phyloP scores from a whole-genome alignment of 345 rosid genomes.

The Salix brachista region DNA sequence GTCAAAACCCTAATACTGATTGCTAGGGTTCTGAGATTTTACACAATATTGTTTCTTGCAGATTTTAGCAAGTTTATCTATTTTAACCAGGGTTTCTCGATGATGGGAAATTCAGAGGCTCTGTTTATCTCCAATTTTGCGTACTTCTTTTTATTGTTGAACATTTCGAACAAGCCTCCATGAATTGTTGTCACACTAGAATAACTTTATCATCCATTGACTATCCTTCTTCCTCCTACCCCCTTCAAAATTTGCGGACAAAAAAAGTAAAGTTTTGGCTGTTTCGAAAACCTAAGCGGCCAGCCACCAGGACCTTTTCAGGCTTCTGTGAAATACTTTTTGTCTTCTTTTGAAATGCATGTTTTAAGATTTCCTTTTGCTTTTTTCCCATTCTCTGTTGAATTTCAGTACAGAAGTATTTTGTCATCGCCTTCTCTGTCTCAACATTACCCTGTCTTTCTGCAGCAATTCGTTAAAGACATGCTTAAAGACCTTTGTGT shows the following conservation, averaged over 20 bases:
- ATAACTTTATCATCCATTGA: background rate
- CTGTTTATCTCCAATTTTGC: background rate
- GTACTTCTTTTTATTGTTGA: background rate
- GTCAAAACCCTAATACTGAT: background rate
- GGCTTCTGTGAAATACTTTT: background rate
- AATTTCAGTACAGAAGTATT: background rate
- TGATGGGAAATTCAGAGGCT: background rate
- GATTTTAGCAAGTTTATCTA: background rate
- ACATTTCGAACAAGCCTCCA: background rate
- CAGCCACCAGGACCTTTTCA: background rate
- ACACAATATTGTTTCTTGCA: background rate
- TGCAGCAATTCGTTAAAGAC: slow-evolving; percentile 85
- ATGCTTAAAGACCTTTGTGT: slow-evolving; percentile 78
- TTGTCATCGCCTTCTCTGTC: background rate
- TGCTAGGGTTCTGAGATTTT: background rate
- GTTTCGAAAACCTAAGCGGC: background rate
- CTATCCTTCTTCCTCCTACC: background rate
- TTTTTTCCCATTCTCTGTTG: background rate
- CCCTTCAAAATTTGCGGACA: background rate
- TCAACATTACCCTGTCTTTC: background rate
- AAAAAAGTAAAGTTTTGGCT: background rate
- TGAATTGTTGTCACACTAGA: background rate
- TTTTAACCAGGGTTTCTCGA: background rate
- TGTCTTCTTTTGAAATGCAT: background rate
- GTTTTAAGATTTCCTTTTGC: background rate